Percentiles rank a stretch among this genome's conserved stretches.
Evolutionary conservation across 2,329 filamentous ascomycete genomes (phyloP).

Genomic region (Helicocarpus griseus): DNA sequence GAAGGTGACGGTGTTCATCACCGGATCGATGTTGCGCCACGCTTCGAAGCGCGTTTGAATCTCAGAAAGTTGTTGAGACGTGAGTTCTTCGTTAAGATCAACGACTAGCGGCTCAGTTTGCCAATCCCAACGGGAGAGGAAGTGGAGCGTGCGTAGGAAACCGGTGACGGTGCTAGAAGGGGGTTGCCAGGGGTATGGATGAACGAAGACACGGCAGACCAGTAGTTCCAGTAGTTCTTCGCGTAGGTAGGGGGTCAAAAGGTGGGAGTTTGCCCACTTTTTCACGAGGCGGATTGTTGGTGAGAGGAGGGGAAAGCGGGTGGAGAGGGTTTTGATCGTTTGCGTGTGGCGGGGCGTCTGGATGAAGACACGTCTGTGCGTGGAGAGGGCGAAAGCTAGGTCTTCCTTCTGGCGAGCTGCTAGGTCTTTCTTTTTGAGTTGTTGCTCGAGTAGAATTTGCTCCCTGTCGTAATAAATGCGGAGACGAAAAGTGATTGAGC

Average conservation of each 20-base stretch:
- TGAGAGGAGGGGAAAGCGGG: conserved; percentile 68
- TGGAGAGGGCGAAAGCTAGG: conserved; percentile 57
- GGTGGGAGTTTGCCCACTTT: conserved; percentile 78
- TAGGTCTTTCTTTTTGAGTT: conserved; percentile 61
- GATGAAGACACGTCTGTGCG: conserved; percentile 61
- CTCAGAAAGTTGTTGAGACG: conserved; percentile 48
- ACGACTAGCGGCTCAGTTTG: conserved; percentile 69
- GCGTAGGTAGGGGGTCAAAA: conserved; percentile 64
- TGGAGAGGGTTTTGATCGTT: conserved; percentile 69
- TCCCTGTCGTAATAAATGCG: conserved; percentile 86
- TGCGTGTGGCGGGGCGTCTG: conserved; percentile 72
- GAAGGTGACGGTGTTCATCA: conserved; percentile 72
- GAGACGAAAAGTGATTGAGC: conserved; percentile 66
- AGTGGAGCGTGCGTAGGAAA: conserved; percentile 69
- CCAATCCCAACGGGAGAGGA: conserved; percentile 89
- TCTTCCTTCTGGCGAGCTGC: conserved; percentile 58
- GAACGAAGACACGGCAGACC: conserved; percentile 66
- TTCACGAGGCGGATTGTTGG: conserved; percentile 77
- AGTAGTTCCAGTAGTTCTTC: conserved; percentile 80
- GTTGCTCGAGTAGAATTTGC: conserved; percentile 67
- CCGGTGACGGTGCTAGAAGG: conserved; percentile 71
- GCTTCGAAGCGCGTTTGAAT: conserved; percentile 66
- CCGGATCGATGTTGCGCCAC: conserved; percentile 81
- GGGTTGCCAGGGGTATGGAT: conserved; percentile 67
- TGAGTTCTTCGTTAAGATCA: conserved; percentile 58